These are phyloP conservation scores for Martiniozyma abietophila DNA, from an alignment of 805 yeast genomes.

Conservation along the genomic window DNA sequence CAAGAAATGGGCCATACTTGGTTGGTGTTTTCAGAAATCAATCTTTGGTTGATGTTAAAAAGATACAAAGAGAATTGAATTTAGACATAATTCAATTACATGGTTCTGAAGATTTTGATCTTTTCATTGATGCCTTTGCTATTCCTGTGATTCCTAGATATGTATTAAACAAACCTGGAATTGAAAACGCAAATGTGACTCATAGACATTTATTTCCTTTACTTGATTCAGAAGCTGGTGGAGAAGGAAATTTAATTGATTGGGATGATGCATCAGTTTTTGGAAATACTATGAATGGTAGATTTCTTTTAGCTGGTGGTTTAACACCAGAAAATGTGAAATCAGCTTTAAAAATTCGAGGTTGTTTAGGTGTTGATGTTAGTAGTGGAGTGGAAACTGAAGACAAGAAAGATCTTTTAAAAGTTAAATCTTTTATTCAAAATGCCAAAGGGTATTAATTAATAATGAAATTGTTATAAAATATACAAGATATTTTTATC, in stretches of 20 bases:
- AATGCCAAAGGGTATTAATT: conserved; percentile 31
- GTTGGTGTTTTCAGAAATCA: conserved; percentile 94
- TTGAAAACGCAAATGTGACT: conserved; percentile 16
- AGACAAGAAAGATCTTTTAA: conserved; percentile 61
- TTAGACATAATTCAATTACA: conserved; percentile 84
- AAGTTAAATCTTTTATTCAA: conserved; percentile 49
- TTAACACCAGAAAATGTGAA: conserved; percentile 65
- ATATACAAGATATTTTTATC: background rate
- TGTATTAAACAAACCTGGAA: conserved; percentile 45
- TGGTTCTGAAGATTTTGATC: conserved; percentile 56
- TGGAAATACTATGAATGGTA: conserved; percentile 22
- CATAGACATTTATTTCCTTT: conserved; percentile 47
- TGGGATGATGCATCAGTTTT: conserved; percentile 49
- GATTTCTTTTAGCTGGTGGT: conserved; percentile 83
- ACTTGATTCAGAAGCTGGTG: conserved; percentile 85
- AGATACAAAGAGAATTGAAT: conserved; percentile 32
- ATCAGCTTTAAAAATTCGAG: conserved; percentile 39
- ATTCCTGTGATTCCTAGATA: conserved; percentile 69
- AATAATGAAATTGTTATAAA: background rate
- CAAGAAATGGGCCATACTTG: conserved; percentile 47
- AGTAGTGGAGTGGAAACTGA: conserved; percentile 88
- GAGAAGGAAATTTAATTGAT: conserved; percentile 75
- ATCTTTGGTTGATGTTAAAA: conserved; percentile 48
- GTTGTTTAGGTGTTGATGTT: conserved; percentile 82
- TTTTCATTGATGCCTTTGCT: conserved; percentile 27